Evolutionary conservation across 1,284 basidiomycete genomes (phyloP).

Genomic region (Rhodotorula mucilaginosa): DNA sequence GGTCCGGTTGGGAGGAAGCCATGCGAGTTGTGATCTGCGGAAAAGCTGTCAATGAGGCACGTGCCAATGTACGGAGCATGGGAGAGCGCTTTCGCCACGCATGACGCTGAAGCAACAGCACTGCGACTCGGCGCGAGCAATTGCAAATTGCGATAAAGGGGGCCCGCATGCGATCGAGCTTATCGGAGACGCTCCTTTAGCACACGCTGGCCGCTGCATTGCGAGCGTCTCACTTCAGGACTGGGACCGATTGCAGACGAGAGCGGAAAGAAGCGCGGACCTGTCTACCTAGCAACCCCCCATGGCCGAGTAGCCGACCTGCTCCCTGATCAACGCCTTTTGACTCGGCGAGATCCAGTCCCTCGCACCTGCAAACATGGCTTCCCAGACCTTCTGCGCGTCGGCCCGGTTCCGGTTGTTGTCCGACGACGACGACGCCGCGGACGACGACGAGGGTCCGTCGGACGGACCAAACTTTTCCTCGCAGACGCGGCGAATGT

Average conservation of each 20-base stretch:
- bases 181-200: background rate
- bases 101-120: background rate
- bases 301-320: constrained; percentile 44
- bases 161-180: background rate
- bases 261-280: background rate
- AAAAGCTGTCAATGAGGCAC: too few species aligned
- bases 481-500: constrained; percentile 25
- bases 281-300: constrained; percentile 40
- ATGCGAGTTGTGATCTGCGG: background rate
- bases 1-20: background rate
- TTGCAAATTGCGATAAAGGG: background rate
- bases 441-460: too few species aligned
- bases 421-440: too few species aligned
- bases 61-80: too few species aligned
- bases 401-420: constrained; percentile 22
- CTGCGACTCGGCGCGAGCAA: background rate
- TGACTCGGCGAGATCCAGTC: constrained; percentile 44
- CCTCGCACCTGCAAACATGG: constrained; percentile 41
- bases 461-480: constrained; percentile 16
- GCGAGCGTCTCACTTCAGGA: too few species aligned
- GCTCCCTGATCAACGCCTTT: constrained; percentile 45
- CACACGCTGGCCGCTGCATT: background rate
- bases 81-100: background rate
- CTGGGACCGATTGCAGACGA: too few species aligned
- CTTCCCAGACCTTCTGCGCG: constrained; percentile 42